Percentiles rank a stretch among this genome's conserved stretches.
Conservation (phyloP, 164 flowering plant species). For the Houttuynia cordata region DNA sequence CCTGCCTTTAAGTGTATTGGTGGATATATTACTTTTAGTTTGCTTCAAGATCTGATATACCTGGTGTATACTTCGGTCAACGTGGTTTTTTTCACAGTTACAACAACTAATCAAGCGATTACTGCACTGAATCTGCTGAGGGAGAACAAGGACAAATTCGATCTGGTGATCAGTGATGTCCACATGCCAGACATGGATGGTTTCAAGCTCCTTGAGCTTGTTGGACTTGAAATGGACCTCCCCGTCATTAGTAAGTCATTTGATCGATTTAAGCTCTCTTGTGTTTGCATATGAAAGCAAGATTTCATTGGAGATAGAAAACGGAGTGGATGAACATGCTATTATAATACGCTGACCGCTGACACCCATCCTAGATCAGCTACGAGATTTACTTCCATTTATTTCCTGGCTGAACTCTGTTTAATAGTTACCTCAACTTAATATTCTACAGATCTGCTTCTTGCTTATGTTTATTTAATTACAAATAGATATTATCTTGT, state of each 20-base stretch:
- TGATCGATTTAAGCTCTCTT: neutral
- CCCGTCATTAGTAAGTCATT: slow-evolving; percentile 35
- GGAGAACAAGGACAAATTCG: slow-evolving; percentile 26
- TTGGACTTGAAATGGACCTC: slow-evolving; percentile 33
- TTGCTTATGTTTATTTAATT: too few relatives aligned
- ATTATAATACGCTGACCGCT: too few relatives aligned
- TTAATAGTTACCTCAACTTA: too few relatives aligned
- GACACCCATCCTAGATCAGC: too few relatives aligned
- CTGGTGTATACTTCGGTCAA: neutral
- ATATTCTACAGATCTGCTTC: too few relatives aligned
- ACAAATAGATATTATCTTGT: too few relatives aligned
- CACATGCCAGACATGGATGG: slow-evolving; percentile 38
- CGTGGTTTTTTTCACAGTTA: slow-evolving; percentile 23
- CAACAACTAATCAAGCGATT: slow-evolving; percentile 12
- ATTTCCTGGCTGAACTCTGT: too few relatives aligned
- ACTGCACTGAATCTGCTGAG: slow-evolving; percentile 24
- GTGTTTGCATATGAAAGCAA: neutral
- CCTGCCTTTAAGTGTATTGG: too few relatives aligned
- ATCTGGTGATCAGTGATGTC: slow-evolving; percentile 33
- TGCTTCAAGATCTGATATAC: neutral
- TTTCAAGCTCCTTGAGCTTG: slow-evolving; percentile 24
- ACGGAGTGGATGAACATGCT: too few relatives aligned
- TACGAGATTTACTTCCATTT: too few relatives aligned
- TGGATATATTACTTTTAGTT: too few relatives aligned
- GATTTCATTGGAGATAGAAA: too few relatives aligned